phyloP scores from a whole-genome alignment of 192 early-diverging fungal species.

The Backusella sp. region DNA sequence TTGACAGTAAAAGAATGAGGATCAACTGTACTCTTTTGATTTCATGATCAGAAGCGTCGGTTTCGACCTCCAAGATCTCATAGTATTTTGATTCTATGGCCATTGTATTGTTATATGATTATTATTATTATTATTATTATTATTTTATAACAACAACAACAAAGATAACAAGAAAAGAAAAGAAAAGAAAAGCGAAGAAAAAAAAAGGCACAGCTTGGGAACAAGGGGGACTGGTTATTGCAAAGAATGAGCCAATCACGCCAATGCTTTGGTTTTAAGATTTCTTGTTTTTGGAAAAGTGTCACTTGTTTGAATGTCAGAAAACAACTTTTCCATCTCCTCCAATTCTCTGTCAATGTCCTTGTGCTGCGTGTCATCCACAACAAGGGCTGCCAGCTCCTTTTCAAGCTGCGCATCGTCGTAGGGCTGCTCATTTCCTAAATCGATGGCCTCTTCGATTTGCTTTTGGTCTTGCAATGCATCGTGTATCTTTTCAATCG shows the following conservation, averaged over 20 bases:
- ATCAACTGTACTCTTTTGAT: slow-evolving; percentile 39
- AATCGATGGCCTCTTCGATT: slow-evolving; percentile 57
- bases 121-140: neutral
- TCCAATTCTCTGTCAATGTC: neutral
- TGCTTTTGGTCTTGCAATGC: slow-evolving; percentile 60
- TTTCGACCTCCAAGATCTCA: slow-evolving; percentile 35
- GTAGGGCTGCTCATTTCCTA: neutral
- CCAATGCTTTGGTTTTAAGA: neutral
- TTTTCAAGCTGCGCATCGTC: neutral
- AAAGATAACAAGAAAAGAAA: neutral
- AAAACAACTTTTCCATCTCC: neutral
- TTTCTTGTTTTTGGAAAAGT: neutral
- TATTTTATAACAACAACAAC: neutral
- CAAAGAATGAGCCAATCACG: neutral
- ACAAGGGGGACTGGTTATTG: neutral
- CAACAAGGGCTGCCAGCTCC: neutral
- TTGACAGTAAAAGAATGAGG: neutral
- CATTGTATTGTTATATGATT: slow-evolving; percentile 16
- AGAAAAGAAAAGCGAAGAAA: neutral
- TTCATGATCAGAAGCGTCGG: slow-evolving; percentile 54
- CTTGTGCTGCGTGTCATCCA: neutral
- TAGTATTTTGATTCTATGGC: slow-evolving; percentile 35
- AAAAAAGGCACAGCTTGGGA: neutral
- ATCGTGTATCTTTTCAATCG: slow-evolving; percentile 63
- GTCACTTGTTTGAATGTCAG: neutral